phyloP scores from a whole-genome alignment of 2,329 filamentous ascomycete species.

The Tetracladium maxilliforme region DNA sequence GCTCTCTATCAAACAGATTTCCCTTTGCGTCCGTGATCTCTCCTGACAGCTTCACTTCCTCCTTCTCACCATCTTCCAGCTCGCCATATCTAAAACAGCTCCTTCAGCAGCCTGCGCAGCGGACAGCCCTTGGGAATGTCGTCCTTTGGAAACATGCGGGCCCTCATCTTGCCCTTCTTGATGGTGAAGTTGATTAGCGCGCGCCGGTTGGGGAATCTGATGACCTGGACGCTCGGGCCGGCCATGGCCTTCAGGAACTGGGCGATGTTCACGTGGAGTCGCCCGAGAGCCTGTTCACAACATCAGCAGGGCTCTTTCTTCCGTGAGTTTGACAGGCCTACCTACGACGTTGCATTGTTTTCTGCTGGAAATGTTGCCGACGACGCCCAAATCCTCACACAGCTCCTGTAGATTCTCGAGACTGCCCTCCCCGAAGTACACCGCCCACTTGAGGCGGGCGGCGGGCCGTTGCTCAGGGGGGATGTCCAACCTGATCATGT shows the following conservation, averaged over 20 bases:
- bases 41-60: no score
- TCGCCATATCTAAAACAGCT: no score
- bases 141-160: conserved; percentile 6
- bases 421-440: conserved; percentile 9
- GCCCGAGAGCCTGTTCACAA: conserved; percentile 20
- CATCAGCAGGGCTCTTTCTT: background rate
- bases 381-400: conserved; percentile 26
- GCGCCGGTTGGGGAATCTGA: conserved; percentile 15
- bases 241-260: conserved; percentile 26
- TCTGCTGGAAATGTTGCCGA: conserved; percentile 22
- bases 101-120: no score
- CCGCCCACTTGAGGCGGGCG: conserved; percentile 5
- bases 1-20: no score
- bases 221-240: conserved; percentile 10
- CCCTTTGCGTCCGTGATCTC: no score
- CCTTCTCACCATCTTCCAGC: no score
- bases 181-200: conserved; percentile 21
- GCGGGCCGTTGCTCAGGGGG: no score
- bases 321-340: background rate
- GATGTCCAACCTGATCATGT: no score
- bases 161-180: conserved; percentile 15
- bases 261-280: conserved; percentile 29
- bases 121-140: no score
- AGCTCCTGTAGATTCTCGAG: conserved; percentile 29
- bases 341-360: conserved; percentile 27